These are phyloP conservation scores for Begonia fuchsioides DNA, from an alignment of 306 rosid genomes.

Conservation along the genomic window DNA sequence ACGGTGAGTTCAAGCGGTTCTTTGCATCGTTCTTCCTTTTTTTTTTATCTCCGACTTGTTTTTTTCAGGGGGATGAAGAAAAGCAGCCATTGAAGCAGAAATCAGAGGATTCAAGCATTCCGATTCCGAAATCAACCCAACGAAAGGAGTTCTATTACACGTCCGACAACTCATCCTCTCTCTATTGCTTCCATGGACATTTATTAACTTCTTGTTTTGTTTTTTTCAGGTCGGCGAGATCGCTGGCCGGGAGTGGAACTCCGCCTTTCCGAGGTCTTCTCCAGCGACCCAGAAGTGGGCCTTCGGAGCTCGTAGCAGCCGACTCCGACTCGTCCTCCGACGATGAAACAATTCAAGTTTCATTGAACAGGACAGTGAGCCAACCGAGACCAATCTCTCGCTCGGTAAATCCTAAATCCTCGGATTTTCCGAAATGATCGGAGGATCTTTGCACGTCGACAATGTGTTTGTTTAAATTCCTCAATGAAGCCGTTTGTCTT, in stretches of 20 bases:
- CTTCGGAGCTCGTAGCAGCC: constrained; percentile 38
- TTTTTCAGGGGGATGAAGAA: constrained; percentile 32
- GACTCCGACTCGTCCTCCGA: constrained; percentile 52
- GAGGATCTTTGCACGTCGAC: too few species aligned
- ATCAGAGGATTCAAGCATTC: constrained; percentile 22
- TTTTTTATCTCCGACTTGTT: not conserved
- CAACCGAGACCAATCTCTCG: constrained; percentile 62
- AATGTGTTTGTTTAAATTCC: too few species aligned
- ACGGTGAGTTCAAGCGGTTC: constrained; percentile 16
- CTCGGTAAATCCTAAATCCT: constrained; percentile 21
- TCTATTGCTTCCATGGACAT: too few species aligned
- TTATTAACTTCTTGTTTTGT: not conserved
- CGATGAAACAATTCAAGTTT: constrained; percentile 27
- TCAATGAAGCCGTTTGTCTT: too few species aligned
- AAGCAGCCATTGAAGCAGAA: constrained; percentile 37
- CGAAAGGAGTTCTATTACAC: constrained; percentile 50
- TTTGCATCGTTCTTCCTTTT: not conserved
- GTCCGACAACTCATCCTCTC: constrained; percentile 1
- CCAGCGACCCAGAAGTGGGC: constrained; percentile 63
- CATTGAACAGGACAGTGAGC: constrained; percentile 13
- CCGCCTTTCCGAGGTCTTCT: constrained; percentile 61
- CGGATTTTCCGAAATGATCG: too few species aligned
- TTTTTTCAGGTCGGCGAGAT: constrained; percentile 63
- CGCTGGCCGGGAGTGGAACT: constrained; percentile 68
- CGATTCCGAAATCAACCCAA: constrained; percentile 33